These are phyloP conservation scores for Blastobotrys parvus DNA, from an alignment of 805 yeast genomes.

Conservation along the genomic window DNA sequence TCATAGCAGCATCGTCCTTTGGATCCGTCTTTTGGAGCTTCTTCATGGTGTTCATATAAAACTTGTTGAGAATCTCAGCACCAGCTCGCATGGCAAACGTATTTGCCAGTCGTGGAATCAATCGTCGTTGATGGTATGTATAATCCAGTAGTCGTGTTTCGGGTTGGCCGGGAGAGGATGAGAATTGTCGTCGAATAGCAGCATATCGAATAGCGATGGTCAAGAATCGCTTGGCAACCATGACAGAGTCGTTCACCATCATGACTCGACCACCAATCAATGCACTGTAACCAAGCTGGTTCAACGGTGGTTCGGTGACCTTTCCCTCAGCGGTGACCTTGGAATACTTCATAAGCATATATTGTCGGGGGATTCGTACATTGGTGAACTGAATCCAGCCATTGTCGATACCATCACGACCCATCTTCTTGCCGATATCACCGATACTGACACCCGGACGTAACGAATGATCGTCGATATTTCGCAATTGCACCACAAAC, in stretches of 20 bases:
- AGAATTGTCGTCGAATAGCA: constrained; percentile 81
- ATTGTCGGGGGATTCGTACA: constrained; percentile 74
- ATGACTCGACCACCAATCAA: constrained; percentile 79
- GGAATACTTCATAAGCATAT: constrained; percentile 72
- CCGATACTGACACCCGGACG: constrained; percentile 77
- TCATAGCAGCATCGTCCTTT: constrained; percentile 40
- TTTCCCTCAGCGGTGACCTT: constrained; percentile 59
- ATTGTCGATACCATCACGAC: constrained; percentile 89
- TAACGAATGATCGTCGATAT: constrained; percentile 52
- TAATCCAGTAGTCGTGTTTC: constrained; percentile 77
- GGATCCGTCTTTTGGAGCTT: constrained; percentile 38
- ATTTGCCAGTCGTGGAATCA: constrained; percentile 72
- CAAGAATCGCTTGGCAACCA: constrained; percentile 67
- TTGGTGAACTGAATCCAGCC: constrained; percentile 91
- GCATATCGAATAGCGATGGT: constrained; percentile 88
- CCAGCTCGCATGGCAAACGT: constrained; percentile 70
- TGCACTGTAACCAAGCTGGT: constrained; percentile 82
- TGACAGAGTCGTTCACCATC: constrained; percentile 79
- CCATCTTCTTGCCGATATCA: constrained; percentile 93
- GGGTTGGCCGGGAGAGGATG: constrained; percentile 36
- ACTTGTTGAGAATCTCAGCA: constrained; percentile 49
- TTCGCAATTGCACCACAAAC: constrained; percentile 86
- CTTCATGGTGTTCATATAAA: constrained; percentile 33
- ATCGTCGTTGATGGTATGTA: constrained; percentile 79
- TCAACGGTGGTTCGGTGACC: constrained; percentile 71